Evolutionary conservation across 1,284 basidiomycete species (phyloP), one percentile per base, ranked within the genome.

Genomic region (Naganishia cerealis): DNA sequence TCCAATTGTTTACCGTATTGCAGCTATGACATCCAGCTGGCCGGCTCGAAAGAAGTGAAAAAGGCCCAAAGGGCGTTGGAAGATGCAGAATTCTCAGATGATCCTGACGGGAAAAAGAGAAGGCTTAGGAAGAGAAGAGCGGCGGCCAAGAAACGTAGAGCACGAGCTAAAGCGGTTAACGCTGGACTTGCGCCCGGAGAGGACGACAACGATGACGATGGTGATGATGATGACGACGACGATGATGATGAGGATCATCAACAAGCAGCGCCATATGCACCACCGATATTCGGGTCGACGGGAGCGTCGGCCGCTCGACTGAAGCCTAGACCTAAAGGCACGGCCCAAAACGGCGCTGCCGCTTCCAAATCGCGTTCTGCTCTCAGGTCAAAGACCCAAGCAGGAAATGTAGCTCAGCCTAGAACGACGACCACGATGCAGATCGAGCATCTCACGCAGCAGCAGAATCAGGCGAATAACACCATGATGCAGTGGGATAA

Each of bases 401-500:
- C 16, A 13, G 39, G 15, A 26, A 43, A 59, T 10, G 26, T 36
- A n/a, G 39, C 50, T 12, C 61, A 63, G 38, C 61, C 61, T 24
- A 39, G 61, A 53, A 54, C 59, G 46, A 62, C 61, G 33, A 54
- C 61, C 1, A 54, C 61, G 29, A 63, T 63, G 61, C 61, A 63
- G 61, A 63, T 63, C 24, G 50, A 63, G 24, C 61, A 63, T 50
- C 61, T 63, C 2, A 63, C 61, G 1, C 61, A 63, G 61, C 61
- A 62, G 59, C 59, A 50, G 13, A 50, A 9, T 24, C 57, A 33
- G 10, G 29, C 58, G 42, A 38, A 63, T 54, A 33, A 33, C 29
- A 50, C 61, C 42, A 63, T 63, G 61, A 63, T 63, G 61, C 61
- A 54, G 21, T 63, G 61, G 61, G 61, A 63, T 15, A 42, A 54